These are phyloP conservation scores for Fusarium coffeatum DNA, from an alignment of 2,329 filamentous ascomycete genomes.

Conservation along the genomic window DNA sequence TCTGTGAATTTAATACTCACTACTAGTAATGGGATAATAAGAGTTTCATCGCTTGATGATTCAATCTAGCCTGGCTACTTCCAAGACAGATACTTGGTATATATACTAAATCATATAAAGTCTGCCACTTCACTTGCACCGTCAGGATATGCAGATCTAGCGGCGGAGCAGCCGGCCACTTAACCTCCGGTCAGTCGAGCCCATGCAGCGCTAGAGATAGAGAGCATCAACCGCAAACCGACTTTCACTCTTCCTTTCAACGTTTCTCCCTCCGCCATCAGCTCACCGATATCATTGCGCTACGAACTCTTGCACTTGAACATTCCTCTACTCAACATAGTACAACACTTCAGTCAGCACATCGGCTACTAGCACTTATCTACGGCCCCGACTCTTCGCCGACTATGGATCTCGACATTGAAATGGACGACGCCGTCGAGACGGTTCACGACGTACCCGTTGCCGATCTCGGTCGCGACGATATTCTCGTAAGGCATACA, in stretches of 20 bases:
- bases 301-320: background rate
- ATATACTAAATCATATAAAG: background rate
- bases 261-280: background rate
- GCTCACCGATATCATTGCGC: background rate
- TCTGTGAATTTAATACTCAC: background rate
- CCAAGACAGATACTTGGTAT: background rate
- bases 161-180: slow-evolving; percentile 28
- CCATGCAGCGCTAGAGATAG: slow-evolving; percentile 11
- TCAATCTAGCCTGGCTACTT: background rate
- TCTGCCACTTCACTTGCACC: background rate
- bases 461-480: slow-evolving; percentile 49
- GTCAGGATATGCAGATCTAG: slow-evolving; percentile 13
- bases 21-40: background rate
- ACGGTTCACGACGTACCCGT: slow-evolving; percentile 46
- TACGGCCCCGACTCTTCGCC: slow-evolving; percentile 9
- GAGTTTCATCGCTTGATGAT: background rate
- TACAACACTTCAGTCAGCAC: background rate
- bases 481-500: slow-evolving; percentile 52
- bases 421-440: slow-evolving; percentile 73
- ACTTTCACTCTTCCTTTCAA: slow-evolving; percentile 4
- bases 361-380: background rate
- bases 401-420: slow-evolving; percentile 76
- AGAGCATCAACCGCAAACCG: slow-evolving; percentile 25
- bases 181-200: slow-evolving; percentile 23
- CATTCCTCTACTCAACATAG: background rate